These are phyloP conservation scores for Trypanosoma scelopori DNA, from an alignment of 208 protist species.

Conservation along the genomic window DNA sequence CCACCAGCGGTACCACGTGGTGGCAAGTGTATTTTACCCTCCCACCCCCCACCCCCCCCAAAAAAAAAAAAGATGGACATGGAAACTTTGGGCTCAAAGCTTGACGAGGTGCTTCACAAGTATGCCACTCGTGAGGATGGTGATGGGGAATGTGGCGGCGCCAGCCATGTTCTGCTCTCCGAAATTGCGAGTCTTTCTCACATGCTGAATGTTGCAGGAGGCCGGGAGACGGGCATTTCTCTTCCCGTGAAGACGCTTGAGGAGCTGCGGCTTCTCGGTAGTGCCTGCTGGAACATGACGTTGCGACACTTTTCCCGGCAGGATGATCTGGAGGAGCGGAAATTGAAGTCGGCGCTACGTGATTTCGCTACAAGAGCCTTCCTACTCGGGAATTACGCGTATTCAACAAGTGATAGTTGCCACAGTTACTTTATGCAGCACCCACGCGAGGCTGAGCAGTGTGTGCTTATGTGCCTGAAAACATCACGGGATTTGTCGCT, in stretches of 20 bases:
- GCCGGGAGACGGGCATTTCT: conserved; percentile 4
- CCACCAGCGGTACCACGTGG: no score
- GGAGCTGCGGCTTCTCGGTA: conserved; percentile 36
- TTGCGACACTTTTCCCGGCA: conserved; percentile 16
- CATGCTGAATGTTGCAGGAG: neutral
- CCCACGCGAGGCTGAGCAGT: conserved; percentile 56
- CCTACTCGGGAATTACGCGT: conserved; percentile 60
- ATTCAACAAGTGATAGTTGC: conserved; percentile 33
- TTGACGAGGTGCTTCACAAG: conserved; percentile 29
- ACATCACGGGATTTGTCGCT: conserved; percentile 45
- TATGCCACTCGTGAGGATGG: conserved; percentile 18
- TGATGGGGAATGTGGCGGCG: conserved; percentile 8
- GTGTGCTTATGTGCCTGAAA: conserved; percentile 81
- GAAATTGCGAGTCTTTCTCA: conserved; percentile 10
- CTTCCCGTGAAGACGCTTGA: conserved; percentile 46
- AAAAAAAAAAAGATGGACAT: conserved; percentile 12
- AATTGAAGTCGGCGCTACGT: conserved; percentile 30
- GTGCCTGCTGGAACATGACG: conserved; percentile 64
- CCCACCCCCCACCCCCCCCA: no score
- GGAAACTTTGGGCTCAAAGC: conserved; percentile 4
- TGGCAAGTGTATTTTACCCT: neutral
- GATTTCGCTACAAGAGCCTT: conserved; percentile 47
- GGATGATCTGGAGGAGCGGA: conserved; percentile 5
- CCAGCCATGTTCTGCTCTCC: conserved; percentile 15
- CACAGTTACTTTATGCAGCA: conserved; percentile 55